phyloP scores from a whole-genome alignment of 371 early-diverging fungal genomes.

The Syncephalastrum sp. region DNA sequence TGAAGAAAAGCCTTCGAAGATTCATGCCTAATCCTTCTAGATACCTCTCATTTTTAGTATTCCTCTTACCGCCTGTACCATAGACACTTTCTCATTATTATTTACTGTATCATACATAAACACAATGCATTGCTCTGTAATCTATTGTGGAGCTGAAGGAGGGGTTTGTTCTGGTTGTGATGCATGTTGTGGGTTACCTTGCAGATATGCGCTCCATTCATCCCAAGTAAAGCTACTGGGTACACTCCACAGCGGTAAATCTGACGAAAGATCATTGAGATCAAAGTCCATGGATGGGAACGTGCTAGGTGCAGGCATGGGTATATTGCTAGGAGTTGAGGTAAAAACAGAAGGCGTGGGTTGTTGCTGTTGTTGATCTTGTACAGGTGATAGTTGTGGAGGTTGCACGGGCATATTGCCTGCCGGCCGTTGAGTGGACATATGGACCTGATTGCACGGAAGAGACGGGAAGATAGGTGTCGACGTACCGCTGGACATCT shows the following conservation, averaged over 20 bases:
- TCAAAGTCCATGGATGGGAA: constrained; percentile 17
- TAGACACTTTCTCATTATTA: too few species aligned
- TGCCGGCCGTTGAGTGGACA: background rate
- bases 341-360: background rate
- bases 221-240: constrained; percentile 34
- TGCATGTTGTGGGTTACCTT: constrained; percentile 2
- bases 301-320: background rate
- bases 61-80: too few species aligned
- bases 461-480: background rate
- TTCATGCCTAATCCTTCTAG: too few species aligned
- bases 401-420: background rate
- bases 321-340: background rate
- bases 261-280: constrained; percentile 21
- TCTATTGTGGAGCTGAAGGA: too few species aligned
- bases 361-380: constrained; percentile 8
- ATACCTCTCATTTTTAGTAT: too few species aligned
- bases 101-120: too few species aligned
- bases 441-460: background rate
- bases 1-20: too few species aligned
- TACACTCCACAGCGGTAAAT: constrained; percentile 32
- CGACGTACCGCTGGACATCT: background rate
- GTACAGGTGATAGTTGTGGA: background rate
- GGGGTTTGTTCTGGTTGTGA: too few species aligned
- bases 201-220: constrained; percentile 36
- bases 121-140: too few species aligned